phyloP scores from a whole-genome alignment of 177 flowering plant genomes.

The Vitis hybrid region DNA sequence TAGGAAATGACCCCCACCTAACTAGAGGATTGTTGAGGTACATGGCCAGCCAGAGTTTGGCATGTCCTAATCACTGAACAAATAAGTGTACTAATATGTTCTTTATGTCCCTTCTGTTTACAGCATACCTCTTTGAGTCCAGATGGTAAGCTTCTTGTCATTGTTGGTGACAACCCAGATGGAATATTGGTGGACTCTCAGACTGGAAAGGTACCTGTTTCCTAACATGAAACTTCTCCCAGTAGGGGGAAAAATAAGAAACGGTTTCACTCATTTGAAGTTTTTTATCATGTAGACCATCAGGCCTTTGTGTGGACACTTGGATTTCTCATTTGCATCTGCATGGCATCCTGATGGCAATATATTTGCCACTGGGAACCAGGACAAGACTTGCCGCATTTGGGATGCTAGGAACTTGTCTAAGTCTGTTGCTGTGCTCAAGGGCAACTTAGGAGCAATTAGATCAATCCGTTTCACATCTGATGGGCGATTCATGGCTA shows the following conservation, averaged over 20 bases:
- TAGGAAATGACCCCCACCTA: too few species aligned
- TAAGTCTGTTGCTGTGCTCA: conserved; percentile 56
- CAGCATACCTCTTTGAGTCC: conserved; percentile 83
- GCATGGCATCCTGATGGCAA: conserved; percentile 81
- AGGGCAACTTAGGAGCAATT: conserved; percentile 78
- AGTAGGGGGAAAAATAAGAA: not conserved
- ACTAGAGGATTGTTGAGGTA: too few species aligned
- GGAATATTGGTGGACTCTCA: conserved; percentile 64
- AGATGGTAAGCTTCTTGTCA: conserved; percentile 62
- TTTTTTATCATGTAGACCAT: conserved; percentile 38
- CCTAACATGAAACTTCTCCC: not conserved
- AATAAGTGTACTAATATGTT: too few species aligned
- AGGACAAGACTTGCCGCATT: conserved; percentile 79
- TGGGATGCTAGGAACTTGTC: conserved; percentile 76
- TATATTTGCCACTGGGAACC: conserved; percentile 80
- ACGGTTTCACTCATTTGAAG: not conserved
- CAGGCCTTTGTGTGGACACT: conserved; percentile 49
- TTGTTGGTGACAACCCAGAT: conserved; percentile 79
- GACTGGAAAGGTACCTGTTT: conserved; percentile 61
- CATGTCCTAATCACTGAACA: too few species aligned
- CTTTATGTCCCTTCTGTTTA: conserved; percentile 3
- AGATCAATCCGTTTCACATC: conserved; percentile 62
- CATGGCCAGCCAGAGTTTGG: too few species aligned
- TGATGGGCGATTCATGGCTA: conserved; percentile 32
- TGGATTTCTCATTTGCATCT: conserved; percentile 81